Percentiles rank a stretch among this genome's conserved stretches.
These are phyloP conservation scores for Lathyrus aphaca DNA, from an alignment of 306 rosid species.

Conservation along the genomic window DNA sequence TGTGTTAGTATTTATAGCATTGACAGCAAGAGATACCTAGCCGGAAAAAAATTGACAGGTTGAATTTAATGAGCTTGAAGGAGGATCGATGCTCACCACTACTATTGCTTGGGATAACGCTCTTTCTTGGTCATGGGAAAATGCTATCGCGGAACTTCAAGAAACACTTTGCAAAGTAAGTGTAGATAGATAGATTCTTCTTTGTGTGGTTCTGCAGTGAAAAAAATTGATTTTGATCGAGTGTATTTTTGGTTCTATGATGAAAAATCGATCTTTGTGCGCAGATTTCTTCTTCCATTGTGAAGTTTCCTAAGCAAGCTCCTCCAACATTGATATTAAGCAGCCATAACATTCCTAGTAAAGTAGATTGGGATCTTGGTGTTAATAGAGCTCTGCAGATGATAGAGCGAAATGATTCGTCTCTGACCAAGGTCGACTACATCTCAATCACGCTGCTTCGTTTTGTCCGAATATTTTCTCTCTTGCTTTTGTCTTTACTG, in stretches of 20 bases:
- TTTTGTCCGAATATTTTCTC: constrained; percentile 6
- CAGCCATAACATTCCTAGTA: constrained; percentile 64
- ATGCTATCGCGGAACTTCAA: constrained; percentile 68
- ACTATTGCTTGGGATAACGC: constrained; percentile 89
- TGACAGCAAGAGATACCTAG: constrained; percentile 61
- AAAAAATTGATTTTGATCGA: not conserved
- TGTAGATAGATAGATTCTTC: not conserved
- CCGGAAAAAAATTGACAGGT: constrained; percentile 71
- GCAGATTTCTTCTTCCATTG: constrained; percentile 74
- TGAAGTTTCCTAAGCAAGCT: constrained; percentile 55
- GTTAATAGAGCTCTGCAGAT: constrained; percentile 75
- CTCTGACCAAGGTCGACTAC: constrained; percentile 59
- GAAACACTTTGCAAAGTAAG: constrained; percentile 68
- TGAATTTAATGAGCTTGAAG: constrained; percentile 91
- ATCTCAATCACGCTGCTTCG: constrained; percentile 17
- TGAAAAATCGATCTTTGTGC: constrained; percentile 8
- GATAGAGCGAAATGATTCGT: constrained; percentile 63
- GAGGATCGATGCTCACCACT: constrained; percentile 74
- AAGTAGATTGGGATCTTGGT: constrained; percentile 67
- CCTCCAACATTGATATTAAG: constrained; percentile 65
- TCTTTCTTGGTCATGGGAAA: constrained; percentile 73
- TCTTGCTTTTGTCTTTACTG: not conserved
- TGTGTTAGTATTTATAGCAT: constrained; percentile 56
- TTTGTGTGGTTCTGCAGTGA: not conserved
- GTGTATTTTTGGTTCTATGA: too few relatives aligned